phyloP scores from a whole-genome alignment of 75 land plant genomes.

The Pseudotsuga menziesii region DNA sequence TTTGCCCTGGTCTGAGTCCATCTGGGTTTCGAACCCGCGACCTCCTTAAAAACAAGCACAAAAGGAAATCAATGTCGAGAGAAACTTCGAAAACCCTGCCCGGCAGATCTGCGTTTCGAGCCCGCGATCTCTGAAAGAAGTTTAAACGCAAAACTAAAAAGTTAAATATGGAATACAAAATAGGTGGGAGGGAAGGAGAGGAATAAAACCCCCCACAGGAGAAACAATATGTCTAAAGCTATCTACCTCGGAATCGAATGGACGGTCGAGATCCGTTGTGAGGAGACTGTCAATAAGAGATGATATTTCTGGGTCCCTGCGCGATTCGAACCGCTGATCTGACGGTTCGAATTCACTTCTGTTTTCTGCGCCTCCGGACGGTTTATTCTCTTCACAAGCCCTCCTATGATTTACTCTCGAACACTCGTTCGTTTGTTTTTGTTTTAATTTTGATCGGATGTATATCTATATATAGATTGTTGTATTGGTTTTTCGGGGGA shows the following conservation, averaged over 20 bases:
- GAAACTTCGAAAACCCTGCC: background rate
- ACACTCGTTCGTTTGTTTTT: too few species aligned
- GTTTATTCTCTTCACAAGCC: too few species aligned
- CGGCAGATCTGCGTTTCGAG: background rate
- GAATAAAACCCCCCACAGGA: background rate
- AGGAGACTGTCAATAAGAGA: background rate
- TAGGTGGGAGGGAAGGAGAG: background rate
- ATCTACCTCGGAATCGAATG: background rate
- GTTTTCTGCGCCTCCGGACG: too few species aligned
- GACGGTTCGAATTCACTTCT: background rate
- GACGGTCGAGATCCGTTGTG: background rate
- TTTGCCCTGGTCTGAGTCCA: conserved; percentile 88
- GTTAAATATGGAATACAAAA: background rate
- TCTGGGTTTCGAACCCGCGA: background rate
- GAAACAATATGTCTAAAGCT: background rate
- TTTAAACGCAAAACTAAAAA: background rate
- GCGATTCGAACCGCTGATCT: background rate
- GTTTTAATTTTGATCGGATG: too few species aligned
- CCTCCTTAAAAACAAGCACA: background rate
- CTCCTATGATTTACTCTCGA: too few species aligned
- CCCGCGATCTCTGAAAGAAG: background rate
- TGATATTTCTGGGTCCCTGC: background rate
- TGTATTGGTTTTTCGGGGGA: too few species aligned
- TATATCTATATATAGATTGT: too few species aligned
- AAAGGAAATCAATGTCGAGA: background rate